Evolutionary conservation across 2,329 filamentous ascomycete genomes (phyloP), one percentile per base, ranked within the genome.

Genomic region (Colletotrichum cereale): DNA sequence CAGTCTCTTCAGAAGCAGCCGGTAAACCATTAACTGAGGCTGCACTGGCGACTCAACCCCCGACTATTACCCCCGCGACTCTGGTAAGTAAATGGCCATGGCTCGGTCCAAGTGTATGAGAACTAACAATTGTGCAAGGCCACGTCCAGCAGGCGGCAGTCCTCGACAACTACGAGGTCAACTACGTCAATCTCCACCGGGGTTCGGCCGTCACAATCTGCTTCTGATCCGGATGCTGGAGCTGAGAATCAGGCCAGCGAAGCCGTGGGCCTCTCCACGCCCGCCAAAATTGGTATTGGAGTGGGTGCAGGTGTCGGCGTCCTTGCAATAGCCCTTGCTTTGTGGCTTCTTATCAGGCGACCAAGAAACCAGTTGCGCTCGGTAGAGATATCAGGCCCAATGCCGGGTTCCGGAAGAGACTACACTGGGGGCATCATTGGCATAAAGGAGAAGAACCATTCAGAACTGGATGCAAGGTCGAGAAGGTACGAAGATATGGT

Each of bases 401-500:
- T 89, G 76, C 82, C 85, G 4, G 84, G 81, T 21, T 81, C 84
- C 5, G 85, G 85, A 18, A 81, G 81, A 60, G 76, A 79, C 53
- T 77, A 74, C 52, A 60, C 69, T 2, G 69, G 69, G 12, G 71
- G 71, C 24, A 56, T 67, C 16, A 21, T 60, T 8, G 40, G 71
- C 56, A 44, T 74, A 18, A 65, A 61, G 31, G 71, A 70, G 66
- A 78, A 81, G 55, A 80, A 80, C 14, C 78, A 80, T 57, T 77
- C 79, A 21, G 86, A 87, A 57, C 81, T 89, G 53, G 87, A 89
- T 74, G 80, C 85, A 76, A 84, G 85, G 71, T 84, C 86, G 4
- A 83, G 85, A 71, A 83, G 86, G 52, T 90, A 90, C 73, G 88
- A 90, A 77, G 88, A 90, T 73, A 87, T 89, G 86, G 75, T 87